Base-by-base conservation (phyloP, 2,329 filamentous ascomycete genomes). In the Ilyonectria robusta region DNA sequence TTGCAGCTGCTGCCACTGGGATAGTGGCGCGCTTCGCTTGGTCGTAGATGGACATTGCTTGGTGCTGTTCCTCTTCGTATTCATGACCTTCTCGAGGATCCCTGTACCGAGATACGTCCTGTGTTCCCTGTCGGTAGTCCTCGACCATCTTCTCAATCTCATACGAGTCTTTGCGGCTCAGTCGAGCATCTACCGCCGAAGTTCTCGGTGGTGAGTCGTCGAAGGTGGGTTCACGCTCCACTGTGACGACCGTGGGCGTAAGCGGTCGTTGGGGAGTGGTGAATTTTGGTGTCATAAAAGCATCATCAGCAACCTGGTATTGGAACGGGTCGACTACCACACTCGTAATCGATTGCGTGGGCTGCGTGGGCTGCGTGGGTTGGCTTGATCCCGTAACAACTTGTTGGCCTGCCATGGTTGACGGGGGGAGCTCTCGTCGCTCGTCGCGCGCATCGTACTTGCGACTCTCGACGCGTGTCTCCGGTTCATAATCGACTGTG, bases 261-360 rank as follows among this genome's bases (percentile, higher is more conserved):
- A 86, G 70, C 2, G 85, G 83, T 54, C 82, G 80, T 42, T 76
- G 75, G 1, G 83, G 81, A 13, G 81, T 82, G 23, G 77, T 74
- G 62, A 78, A 73, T 35, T 77, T 70, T 3, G 86, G 84, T 10
- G 84, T 85, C 55, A 80, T 78, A 66, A 88, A 88, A n/a, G 84
- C 83, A 72, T 86, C 83, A 66, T 87, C 82, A 47, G 82, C 70
- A 67, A 90, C 86, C 77, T 87, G 88, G 74, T 83, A 91, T 75
- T 89, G 84, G 76, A 91, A 90, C 19, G 88, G 87, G 77, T 91
- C 86, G 74, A 87, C 77, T 56, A 77, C 73, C n/a, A 76, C 72
- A 65, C 72, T 73, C 66, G 76, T 71, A 26, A 66, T 66, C 59
- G 76, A 71, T 63, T 75, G 66, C 23, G 46, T 67, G 55, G 13